phyloP scores from a whole-genome alignment of 495 filamentous ascomycete species.

The Cairneyella variabilis region DNA sequence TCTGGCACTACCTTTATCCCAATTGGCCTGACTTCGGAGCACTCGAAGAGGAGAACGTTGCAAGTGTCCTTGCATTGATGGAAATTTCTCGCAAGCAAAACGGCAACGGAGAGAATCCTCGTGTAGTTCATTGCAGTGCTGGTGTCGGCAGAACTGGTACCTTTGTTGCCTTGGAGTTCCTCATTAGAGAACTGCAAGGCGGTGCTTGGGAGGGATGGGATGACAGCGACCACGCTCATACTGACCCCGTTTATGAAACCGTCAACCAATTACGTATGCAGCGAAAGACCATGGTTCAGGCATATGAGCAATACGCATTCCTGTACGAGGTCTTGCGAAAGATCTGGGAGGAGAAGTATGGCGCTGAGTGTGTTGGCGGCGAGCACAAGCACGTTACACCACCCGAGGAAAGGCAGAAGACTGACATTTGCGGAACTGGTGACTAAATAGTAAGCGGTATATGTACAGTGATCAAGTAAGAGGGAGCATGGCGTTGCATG shows the following conservation, averaged over 20 bases:
- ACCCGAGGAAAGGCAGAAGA: constrained; percentile 6
- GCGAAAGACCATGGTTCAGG: constrained; percentile 94
- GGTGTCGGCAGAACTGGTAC: constrained; percentile 93
- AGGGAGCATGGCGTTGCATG: background rate
- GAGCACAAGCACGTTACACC: constrained; percentile 11
- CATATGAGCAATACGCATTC: constrained; percentile 79
- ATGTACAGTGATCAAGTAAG: background rate
- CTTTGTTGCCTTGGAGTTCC: constrained; percentile 90
- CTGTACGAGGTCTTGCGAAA: constrained; percentile 84
- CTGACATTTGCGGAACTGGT: constrained; percentile 22
- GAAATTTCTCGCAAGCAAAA: constrained; percentile 70
- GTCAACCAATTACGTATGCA: constrained; percentile 85
- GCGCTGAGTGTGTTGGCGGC: constrained; percentile 15
- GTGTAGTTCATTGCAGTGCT: constrained; percentile 90
- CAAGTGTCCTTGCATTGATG: constrained; percentile 75
- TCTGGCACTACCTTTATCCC: constrained; percentile 89
- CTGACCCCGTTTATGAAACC: constrained; percentile 53
- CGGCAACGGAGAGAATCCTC: constrained; percentile 60
- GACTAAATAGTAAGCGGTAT: background rate
- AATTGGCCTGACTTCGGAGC: constrained; percentile 94
- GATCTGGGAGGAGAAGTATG: constrained; percentile 58
- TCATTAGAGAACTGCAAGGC: constrained; percentile 75
- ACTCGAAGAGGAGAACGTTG: constrained; percentile 74
- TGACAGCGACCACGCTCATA: constrained; percentile 22
- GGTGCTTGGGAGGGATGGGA: constrained; percentile 55